Percentiles rank a stretch among this genome's conserved stretches.
phyloP scores from a whole-genome alignment of 306 rosid species.

The Hippophae gyantsensis region DNA sequence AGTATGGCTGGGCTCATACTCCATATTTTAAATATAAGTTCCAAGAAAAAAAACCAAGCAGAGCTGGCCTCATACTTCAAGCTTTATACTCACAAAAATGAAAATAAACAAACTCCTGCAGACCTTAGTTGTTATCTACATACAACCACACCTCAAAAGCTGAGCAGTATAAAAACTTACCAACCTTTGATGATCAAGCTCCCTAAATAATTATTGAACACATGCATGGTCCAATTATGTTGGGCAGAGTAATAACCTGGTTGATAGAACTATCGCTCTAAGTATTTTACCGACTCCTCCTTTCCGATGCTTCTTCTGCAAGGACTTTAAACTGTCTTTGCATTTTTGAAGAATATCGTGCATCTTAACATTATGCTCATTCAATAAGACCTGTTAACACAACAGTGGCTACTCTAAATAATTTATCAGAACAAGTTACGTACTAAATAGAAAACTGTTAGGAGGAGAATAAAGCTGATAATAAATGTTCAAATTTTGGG shows the following conservation, averaged over 20 bases:
- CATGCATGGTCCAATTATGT: not conserved
- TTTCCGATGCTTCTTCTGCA: constrained; percentile 34
- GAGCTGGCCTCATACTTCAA: too few species aligned
- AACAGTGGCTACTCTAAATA: constrained; percentile 12
- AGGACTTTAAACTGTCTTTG: constrained; percentile 40
- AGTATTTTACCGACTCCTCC: constrained; percentile 29
- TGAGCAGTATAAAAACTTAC: too few species aligned
- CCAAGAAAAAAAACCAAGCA: too few species aligned
- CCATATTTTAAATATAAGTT: too few species aligned
- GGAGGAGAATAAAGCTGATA: constrained; percentile 1
- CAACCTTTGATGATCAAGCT: constrained; percentile 13
- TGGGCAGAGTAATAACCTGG: constrained; percentile 45
- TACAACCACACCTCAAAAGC: too few species aligned
- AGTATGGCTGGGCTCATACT: too few species aligned
- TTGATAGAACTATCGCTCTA: constrained; percentile 30
- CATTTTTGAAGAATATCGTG: constrained; percentile 50
- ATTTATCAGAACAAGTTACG: constrained; percentile 1
- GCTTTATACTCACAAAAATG: too few species aligned
- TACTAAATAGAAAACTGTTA: constrained; percentile 3
- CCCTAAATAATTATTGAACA: constrained; percentile 3
- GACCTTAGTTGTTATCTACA: too few species aligned
- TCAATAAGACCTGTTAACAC: constrained; percentile 49
- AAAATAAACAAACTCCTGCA: too few species aligned
- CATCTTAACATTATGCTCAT: constrained; percentile 39
- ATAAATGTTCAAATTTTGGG: constrained; percentile 4